Evolutionary conservation across 2,329 filamentous ascomycete species (phyloP).

Genomic region (Dendryphion nanum): DNA sequence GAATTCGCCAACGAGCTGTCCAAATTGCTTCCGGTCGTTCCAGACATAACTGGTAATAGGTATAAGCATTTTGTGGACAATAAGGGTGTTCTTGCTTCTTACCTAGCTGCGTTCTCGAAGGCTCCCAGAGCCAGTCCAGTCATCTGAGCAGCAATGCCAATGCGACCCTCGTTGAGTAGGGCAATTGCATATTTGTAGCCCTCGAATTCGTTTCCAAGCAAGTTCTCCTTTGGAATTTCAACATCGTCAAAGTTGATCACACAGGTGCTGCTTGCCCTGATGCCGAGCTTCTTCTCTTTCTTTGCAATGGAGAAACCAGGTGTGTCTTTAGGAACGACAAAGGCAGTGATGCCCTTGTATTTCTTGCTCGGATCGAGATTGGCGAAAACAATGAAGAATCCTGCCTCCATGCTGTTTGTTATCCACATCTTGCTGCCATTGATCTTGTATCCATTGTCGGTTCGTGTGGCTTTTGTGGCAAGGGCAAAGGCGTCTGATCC

Average conservation of each 20-base stretch:
- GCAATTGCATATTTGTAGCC: slow-evolving; percentile 98
- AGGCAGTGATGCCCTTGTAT: slow-evolving; percentile 96
- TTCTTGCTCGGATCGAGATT: slow-evolving; percentile 90
- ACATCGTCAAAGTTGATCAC: slow-evolving; percentile 98
- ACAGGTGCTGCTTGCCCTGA: slow-evolving; percentile 92
- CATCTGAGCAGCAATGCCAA: slow-evolving; percentile 98
- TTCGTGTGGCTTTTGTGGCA: slow-evolving; percentile 85
- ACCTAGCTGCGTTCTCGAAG: slow-evolving; percentile 88
- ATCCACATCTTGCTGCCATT: slow-evolving; percentile 99
- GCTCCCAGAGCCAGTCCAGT: slow-evolving; percentile 92
- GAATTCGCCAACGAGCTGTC: slow-evolving; percentile 89
- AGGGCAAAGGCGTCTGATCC: slow-evolving; percentile 96
- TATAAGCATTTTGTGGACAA: background rate
- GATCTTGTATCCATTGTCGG: slow-evolving; percentile 78
- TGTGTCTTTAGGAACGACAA: slow-evolving; percentile 86
- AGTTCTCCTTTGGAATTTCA: slow-evolving; percentile 79
- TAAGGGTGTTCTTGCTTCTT: slow-evolving; percentile 27
- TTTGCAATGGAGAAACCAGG: slow-evolving; percentile 94
- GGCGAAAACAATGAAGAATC: slow-evolving; percentile 96
- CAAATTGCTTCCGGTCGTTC: slow-evolving; percentile 98
- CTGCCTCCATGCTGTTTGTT: slow-evolving; percentile 92
- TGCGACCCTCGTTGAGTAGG: slow-evolving; percentile 91
- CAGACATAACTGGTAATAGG: slow-evolving; percentile 69
- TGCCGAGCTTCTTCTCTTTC: slow-evolving; percentile 99
- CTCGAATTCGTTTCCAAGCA: slow-evolving; percentile 83